These are phyloP conservation scores for Yarrowia osloensis DNA, from an alignment of 805 yeast species.

Conservation along the genomic window DNA sequence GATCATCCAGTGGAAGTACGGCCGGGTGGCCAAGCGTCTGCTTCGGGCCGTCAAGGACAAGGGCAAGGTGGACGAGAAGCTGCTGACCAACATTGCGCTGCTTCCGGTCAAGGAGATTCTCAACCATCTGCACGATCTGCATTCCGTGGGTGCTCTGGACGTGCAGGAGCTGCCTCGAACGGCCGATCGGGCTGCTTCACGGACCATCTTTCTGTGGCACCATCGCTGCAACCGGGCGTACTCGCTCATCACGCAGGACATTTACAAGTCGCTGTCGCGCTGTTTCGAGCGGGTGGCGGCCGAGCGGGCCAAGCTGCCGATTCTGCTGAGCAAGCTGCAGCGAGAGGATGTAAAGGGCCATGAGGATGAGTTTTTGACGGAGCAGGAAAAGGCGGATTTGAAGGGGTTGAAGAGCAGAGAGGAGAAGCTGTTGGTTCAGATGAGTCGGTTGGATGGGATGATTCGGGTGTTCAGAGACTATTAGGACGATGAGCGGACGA, in stretches of 20 bases:
- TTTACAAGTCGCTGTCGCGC: conserved; percentile 53
- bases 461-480: conserved; percentile 46
- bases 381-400: conserved; percentile 73
- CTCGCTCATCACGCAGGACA: conserved; percentile 50
- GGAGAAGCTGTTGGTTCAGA: conserved; percentile 41
- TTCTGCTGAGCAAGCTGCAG: conserved; percentile 74
- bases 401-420: conserved; percentile 50
- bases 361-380: conserved; percentile 71
- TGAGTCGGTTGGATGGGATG: conserved; percentile 42
- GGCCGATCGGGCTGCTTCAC: conserved; percentile 85
- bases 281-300: conserved; percentile 42
- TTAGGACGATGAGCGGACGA: conserved; percentile 32
- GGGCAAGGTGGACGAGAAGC: conserved; percentile 80
- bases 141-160: conserved; percentile 72
- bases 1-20: conserved; percentile 42
- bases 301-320: conserved; percentile 59
- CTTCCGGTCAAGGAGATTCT: conserved; percentile 78
- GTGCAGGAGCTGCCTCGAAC: conserved; percentile 93
- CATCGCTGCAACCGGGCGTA: conserved; percentile 59
- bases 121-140: conserved; percentile 64
- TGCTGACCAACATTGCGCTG: conserved; percentile 70
- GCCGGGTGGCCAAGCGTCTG: conserved; percentile 64
- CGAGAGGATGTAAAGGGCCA: conserved; percentile 88
- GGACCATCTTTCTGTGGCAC: conserved; percentile 82
- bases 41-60: conserved; percentile 72